Percentiles rank a stretch among this genome's conserved stretches.
Evolutionary conservation across 768 basidiomycete species (phyloP).

Genomic region (Plicaturopsis crispa): DNA sequence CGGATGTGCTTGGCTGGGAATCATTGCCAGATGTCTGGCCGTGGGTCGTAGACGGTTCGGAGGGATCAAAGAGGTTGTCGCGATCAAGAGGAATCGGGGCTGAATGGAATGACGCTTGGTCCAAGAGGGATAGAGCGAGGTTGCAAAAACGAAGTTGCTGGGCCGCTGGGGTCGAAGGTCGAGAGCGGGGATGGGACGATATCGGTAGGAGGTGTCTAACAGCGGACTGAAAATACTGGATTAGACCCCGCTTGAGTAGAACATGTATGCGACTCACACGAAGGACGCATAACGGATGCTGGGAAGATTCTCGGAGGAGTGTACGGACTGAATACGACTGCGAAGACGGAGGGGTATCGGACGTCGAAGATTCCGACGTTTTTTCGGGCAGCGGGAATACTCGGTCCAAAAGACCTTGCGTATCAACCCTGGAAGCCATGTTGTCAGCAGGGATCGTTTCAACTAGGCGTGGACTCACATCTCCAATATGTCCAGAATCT

Average conservation of each 20-base stretch:
- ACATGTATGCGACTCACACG: constrained; percentile 36
- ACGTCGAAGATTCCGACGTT: constrained; percentile 33
- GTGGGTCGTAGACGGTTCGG: too few relatives aligned
- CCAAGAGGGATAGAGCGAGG: constrained; percentile 63
- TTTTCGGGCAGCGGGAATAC: constrained; percentile 52
- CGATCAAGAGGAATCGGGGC: constrained; percentile 37
- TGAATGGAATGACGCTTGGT: constrained; percentile 53
- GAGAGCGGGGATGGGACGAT: constrained; percentile 59
- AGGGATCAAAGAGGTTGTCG: constrained; percentile 38
- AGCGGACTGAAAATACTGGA: constrained; percentile 36
- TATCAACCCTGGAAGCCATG: constrained; percentile 45
- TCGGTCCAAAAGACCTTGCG: constrained; percentile 73
- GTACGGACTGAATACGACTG: constrained; percentile 43
- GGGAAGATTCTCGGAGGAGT: constrained; percentile 44
- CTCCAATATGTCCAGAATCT: constrained; percentile 54
- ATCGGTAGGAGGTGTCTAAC: constrained; percentile 63
- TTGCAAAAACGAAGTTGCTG: constrained; percentile 72
- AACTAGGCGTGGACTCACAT: constrained; percentile 27
- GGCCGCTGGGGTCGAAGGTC: constrained; percentile 50
- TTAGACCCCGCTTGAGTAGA: constrained; percentile 7
- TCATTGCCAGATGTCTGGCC: too few relatives aligned
- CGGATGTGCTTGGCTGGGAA: constrained; percentile 12
- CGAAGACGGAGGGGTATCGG: constrained; percentile 22
- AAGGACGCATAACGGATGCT: constrained; percentile 47
- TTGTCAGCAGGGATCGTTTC: constrained; percentile 1